Base-by-base conservation (phyloP, 1,139 yeast species). In the Yamadazyma blattariae region DNA sequence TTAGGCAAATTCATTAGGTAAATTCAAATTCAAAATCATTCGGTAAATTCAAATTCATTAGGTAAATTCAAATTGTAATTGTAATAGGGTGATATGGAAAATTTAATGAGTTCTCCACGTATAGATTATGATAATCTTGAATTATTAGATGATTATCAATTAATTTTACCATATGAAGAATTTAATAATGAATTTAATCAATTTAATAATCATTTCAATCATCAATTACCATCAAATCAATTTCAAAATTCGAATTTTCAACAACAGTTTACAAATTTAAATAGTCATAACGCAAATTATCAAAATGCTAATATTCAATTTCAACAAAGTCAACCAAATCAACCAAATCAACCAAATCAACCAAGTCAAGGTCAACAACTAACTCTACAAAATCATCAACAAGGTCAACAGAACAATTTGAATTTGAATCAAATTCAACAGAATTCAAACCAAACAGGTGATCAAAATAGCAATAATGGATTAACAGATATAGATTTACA, bases 41-140 rank as follows among this genome's bases (percentile, higher is more conserved):
- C n/a, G n/a, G n/a, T n/a, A n/a, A n/a, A n/a, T n/a, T n/a, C n/a
- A n/a, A n/a, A n/a, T n/a, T n/a, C n/a, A n/a, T n/a, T n/a, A n/a
- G n/a, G n/a, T n/a, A n/a, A n/a, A n/a, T n/a, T n/a, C n/a, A n/a
- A n/a, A n/a, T n/a, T n/a, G n/a, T n/a, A n/a, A n/a, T n/a, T n/a
- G n/a, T n/a, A n/a, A n/a, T n/a, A n/a, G n/a, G n/a, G 19, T 17
- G 7, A 9, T 10, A 68, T 69, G 74, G 74, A 69, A 39, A 66
- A 67, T 46, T 59, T 68, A 35, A 59, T 69, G 66, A 67, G 74
- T 52, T 66, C 72, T 26, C 75, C 74, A 27, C 47, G 48, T 19
- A 57, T 61, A 38, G 65, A 66, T 27, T 41, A 42, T 31, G 40
- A 37, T 21, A 29, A 41, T 20, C 20, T 38, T n/a, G 37, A 39